Percentiles rank a stretch among this genome's conserved stretches.
Evolutionary conservation across 2,329 filamentous ascomycete species (phyloP).

Genomic region (Ceratocystis eucalypticola): DNA sequence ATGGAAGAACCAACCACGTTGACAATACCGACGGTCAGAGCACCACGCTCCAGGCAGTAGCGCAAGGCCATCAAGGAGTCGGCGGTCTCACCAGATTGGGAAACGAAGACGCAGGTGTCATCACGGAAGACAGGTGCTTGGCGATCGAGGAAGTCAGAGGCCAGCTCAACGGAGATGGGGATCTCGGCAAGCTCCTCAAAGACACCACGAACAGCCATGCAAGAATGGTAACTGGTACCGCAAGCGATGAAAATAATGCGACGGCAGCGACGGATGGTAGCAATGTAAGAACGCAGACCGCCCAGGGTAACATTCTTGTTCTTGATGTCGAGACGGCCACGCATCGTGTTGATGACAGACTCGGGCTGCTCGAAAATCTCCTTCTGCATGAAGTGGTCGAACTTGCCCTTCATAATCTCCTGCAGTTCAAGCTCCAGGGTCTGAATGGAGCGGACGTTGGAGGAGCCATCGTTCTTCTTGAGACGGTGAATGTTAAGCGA

Average conservation of each 20-base stretch:
- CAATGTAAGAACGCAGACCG: slow-evolving; percentile 90
- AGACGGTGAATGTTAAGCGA: slow-evolving; percentile 98
- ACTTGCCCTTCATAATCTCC: slow-evolving; percentile 99
- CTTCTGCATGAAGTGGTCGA: slow-evolving; percentile 99
- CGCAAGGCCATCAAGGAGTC: slow-evolving; percentile 94
- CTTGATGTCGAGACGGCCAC: slow-evolving; percentile 83
- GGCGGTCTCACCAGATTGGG: slow-evolving; percentile 95
- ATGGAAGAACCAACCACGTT: slow-evolving; percentile 98
- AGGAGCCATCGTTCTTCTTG: slow-evolving; percentile 90
- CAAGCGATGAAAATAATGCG: slow-evolving; percentile 98
- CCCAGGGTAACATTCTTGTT: slow-evolving; percentile 94
- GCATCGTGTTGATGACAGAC: slow-evolving; percentile 99
- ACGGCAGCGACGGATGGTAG: slow-evolving; percentile 89
- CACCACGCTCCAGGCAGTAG: slow-evolving; percentile 95
- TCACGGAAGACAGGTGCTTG: slow-evolving; percentile 97
- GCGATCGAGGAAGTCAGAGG: slow-evolving; percentile 94
- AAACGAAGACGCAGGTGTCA: slow-evolving; percentile 97
- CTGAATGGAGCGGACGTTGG: slow-evolving; percentile 95
- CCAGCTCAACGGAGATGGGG: slow-evolving; percentile 89
- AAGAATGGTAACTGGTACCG: slow-evolving; percentile 96
- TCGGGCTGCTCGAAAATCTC: slow-evolving; percentile 99
- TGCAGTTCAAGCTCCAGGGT: slow-evolving; percentile 97
- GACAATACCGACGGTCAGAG: slow-evolving; percentile 93
- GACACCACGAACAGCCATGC: slow-evolving; percentile 95
- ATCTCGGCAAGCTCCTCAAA: slow-evolving; percentile 98